These are phyloP conservation scores for Atalantia buxifolia DNA, from an alignment of 345 rosid species.

Conservation along the genomic window DNA sequence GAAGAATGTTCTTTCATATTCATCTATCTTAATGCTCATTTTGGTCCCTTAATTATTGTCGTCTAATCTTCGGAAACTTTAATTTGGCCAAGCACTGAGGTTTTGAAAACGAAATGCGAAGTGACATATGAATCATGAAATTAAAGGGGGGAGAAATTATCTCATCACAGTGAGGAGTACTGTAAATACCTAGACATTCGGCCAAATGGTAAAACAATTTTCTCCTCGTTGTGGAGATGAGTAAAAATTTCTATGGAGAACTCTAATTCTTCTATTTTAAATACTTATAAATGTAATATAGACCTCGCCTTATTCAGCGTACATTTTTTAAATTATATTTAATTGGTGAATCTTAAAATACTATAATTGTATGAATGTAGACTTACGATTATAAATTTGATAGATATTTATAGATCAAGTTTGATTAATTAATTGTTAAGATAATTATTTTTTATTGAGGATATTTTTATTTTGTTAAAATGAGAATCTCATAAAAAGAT, in stretches of 20 bases:
- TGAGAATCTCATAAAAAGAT: too few species aligned
- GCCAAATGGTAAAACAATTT: accelerated
- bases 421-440: too few species aligned
- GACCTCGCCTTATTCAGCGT: accelerated
- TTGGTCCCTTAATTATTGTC: conserved; percentile 24
- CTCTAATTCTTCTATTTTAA: too few species aligned
- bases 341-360: accelerated
- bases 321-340: accelerated
- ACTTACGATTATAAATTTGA: too few species aligned
- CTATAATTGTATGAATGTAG: too few species aligned
- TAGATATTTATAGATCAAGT: too few species aligned
- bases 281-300: too few species aligned
- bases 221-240: accelerated
- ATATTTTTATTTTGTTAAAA: too few species aligned
- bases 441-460: too few species aligned
- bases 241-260: accelerated
- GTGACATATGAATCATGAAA: background rate
- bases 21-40: background rate
- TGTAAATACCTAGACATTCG: accelerated
- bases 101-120: background rate
- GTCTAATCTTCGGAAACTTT: conserved; percentile 9
- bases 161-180: accelerated
- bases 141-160: too few species aligned
- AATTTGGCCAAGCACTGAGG: conserved; percentile 14
- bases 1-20: conserved; percentile 18